Conservation (phyloP, 2,329 filamentous ascomycete species). For the Gnomoniopsis smithogilvyi region DNA sequence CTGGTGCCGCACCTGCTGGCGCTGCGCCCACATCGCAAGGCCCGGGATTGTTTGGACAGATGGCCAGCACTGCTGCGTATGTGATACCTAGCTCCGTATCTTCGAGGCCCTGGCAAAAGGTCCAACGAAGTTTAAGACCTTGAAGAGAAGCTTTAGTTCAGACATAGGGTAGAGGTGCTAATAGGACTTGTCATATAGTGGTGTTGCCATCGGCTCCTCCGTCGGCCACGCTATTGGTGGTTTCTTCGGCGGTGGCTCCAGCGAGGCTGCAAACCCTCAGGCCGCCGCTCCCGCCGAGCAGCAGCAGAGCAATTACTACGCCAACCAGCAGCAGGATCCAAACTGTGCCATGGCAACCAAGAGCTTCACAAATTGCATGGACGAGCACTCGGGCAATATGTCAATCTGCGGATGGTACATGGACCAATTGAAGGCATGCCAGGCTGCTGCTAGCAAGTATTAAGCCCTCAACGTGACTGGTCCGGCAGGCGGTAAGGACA, state of each 20-base stretch:
- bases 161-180: slow-evolving; percentile 16
- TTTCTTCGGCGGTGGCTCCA: slow-evolving; percentile 72
- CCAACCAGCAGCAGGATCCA: slow-evolving; percentile 54
- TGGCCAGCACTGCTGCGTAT: slow-evolving; percentile 97
- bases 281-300: slow-evolving; percentile 46
- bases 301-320: slow-evolving; percentile 47
- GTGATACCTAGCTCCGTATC: slow-evolving; percentile 35
- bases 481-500: background rate
- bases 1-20: slow-evolving; percentile 44
- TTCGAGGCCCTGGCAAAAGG: background rate
- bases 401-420: slow-evolving; percentile 97
- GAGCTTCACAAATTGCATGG: slow-evolving; percentile 93
- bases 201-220: slow-evolving; percentile 93
- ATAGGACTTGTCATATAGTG: slow-evolving; percentile 51
- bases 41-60: slow-evolving; percentile 89
- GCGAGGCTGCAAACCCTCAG: slow-evolving; percentile 42
- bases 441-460: slow-evolving; percentile 71
- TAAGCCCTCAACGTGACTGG: slow-evolving; percentile 34
- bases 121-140: no score
- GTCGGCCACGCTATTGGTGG: slow-evolving; percentile 94
- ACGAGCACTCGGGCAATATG: slow-evolving; percentile 91
- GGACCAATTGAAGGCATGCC: slow-evolving; percentile 91
- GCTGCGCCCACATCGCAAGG: slow-evolving; percentile 50
- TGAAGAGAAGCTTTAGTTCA: no score
- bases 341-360: slow-evolving; percentile 78